Evolutionary conservation across 768 basidiomycete genomes (phyloP), one percentile per base, ranked within the genome.

Genomic region (Sporobolomyces roseus): DNA sequence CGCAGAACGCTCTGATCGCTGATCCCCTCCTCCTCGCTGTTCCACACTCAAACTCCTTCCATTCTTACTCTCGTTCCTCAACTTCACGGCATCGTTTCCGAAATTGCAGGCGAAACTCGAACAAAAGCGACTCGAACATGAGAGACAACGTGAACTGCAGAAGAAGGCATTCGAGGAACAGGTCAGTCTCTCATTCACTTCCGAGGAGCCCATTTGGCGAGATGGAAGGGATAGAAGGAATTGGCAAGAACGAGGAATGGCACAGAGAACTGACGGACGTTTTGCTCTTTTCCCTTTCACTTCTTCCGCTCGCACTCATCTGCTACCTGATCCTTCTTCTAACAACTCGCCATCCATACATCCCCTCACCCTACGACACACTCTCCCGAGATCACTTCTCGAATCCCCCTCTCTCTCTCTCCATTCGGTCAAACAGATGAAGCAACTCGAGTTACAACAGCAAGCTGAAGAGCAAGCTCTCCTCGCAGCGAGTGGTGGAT

Each of bases 91-190:
- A 32, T 21, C 38, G 6, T 21, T 43, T 43, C 41, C 48, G 23
- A 21, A 30, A 25, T 50, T 79, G 90, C n/a, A n/a, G n/a, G n/a
- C n/a, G 88, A 89, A 90, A 75, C 87, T 92, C 69, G 91, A 93
- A 78, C 83, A 91, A 77, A 96, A 93, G 78, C 88, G 92, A 74
- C 80, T 78, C 80, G 87, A 93, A 79, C 91, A 97, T 77, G 92
- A 96, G 79, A 87, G 90, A 59, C 90, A 93, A 80, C 90, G 93
- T 70, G 81, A 81, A 45, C 78, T 90, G 49, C 93, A 94, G 78
- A 87, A 92, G 77, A 88, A 87, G 79, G 80, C 90, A 75, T 98
- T 97, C 79, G 93, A 98, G 80, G 91, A 94, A 75, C 92, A 74
- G 66, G 72, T 75, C 12, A 58, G 69, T 62, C 21, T 21, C 32